phyloP scores from a whole-genome alignment of 2,329 filamentous ascomycete genomes.

The Talaromyces sp. region DNA sequence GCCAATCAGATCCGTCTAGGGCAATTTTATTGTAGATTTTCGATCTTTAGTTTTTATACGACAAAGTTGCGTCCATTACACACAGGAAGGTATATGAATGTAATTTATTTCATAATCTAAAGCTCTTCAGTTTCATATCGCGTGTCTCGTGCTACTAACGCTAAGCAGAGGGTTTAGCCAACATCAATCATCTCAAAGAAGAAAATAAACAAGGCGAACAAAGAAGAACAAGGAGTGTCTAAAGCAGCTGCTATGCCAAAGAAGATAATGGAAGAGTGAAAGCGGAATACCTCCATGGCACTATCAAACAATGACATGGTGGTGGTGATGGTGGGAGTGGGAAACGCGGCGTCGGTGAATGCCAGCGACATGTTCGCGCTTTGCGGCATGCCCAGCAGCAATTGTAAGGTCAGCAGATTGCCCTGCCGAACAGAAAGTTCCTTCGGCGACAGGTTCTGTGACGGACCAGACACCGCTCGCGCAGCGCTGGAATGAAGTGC shows the following conservation, averaged over 20 bases:
- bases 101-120: not conserved
- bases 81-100: not conserved
- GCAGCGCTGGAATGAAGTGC: constrained; percentile 57
- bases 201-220: not conserved
- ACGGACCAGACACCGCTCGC: constrained; percentile 54
- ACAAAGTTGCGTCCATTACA: not conserved
- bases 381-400: not conserved
- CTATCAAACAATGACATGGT: not conserved
- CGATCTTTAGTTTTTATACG: too few relatives aligned
- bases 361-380: constrained; percentile 13
- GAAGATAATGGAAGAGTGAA: not conserved
- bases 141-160: not conserved
- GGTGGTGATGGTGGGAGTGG: not conserved
- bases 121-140: not conserved
- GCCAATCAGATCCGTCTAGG: not conserved
- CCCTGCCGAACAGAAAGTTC: constrained; percentile 49
- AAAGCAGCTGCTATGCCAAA: not conserved
- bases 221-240: not conserved
- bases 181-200: not conserved
- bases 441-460: constrained; percentile 47
- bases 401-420: constrained; percentile 22
- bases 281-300: not conserved
- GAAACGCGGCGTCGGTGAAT: constrained; percentile 7
- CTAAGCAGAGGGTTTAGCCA: not conserved
- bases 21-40: not conserved